phyloP scores from a whole-genome alignment of 345 rosid genomes.

The Eucalyptus curtisii region DNA sequence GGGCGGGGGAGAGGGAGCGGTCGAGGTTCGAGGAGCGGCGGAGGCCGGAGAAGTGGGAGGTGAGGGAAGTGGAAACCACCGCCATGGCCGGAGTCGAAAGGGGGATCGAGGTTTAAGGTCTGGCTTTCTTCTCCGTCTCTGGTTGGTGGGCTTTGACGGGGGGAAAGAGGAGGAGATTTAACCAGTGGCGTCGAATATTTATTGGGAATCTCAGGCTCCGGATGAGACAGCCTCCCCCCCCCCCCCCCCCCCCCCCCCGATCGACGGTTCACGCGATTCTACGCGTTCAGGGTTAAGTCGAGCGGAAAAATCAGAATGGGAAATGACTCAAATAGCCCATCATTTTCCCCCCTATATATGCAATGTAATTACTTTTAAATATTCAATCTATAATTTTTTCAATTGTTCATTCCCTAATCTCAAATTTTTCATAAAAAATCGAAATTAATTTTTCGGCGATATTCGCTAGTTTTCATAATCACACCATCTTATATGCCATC shows the following conservation, averaged over 20 bases:
- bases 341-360: rapidly evolving
- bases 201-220: neutral
- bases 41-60: constrained; percentile 21
- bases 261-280: neutral
- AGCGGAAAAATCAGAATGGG: too few relatives aligned
- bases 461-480: neutral
- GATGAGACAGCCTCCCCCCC: neutral
- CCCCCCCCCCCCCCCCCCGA: neutral
- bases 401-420: rapidly evolving
- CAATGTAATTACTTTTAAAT: too few relatives aligned
- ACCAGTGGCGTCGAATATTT: neutral
- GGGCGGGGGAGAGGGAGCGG: constrained; percentile 10
- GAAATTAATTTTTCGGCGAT: rapidly evolving
- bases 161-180: neutral
- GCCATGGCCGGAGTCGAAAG: constrained; percentile 22
- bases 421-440: too few relatives aligned
- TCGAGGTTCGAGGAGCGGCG: constrained; percentile 25
- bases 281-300: neutral
- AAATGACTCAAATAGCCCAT: too few relatives aligned
- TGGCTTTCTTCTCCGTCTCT: neutral
- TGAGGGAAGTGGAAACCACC: constrained; percentile 36
- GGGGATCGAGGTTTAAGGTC: neutral
- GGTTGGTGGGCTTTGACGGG: neutral
- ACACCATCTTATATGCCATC: too few relatives aligned
- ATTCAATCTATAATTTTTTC: neutral